phyloP scores from a whole-genome alignment of 2,329 filamentous ascomycete genomes.

The Geosmithia morbida region DNA sequence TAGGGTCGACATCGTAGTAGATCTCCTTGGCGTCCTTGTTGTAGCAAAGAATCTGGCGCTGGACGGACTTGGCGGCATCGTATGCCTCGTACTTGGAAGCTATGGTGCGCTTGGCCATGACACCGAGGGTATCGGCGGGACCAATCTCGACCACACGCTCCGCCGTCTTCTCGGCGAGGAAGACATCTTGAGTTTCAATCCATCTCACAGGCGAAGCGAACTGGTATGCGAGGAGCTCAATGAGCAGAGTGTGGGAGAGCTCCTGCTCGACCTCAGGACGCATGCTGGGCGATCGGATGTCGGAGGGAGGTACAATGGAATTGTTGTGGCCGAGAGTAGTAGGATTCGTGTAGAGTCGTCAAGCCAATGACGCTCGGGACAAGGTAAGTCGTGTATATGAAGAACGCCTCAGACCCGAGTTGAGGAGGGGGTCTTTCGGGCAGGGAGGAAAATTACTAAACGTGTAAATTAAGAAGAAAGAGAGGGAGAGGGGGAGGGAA shows the following conservation, averaged over 20 bases:
- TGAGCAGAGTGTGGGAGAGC: conserved; percentile 92
- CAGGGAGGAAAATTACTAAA: neutral
- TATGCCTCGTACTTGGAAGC: conserved; percentile 98
- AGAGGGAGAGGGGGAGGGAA: neutral
- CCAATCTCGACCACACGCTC: conserved; percentile 97
- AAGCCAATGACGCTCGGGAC: conserved; percentile 2
- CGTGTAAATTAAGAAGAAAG: neutral
- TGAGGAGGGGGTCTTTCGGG: neutral
- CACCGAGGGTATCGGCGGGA: conserved; percentile 89
- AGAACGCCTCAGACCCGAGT: neutral
- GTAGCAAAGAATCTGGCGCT: conserved; percentile 96
- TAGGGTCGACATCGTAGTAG: conserved; percentile 94
- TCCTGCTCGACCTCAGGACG: conserved; percentile 98
- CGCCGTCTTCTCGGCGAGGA: conserved; percentile 87
- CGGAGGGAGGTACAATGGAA: neutral
- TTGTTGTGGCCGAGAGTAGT: neutral
- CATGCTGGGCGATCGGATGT: conserved; percentile 44
- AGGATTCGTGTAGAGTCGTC: neutral
- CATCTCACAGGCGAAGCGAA: conserved; percentile 98
- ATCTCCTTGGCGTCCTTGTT: conserved; percentile 99
- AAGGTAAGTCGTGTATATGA: neutral
- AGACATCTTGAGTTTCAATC: conserved; percentile 99
- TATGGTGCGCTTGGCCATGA: conserved; percentile 92
- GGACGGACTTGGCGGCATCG: conserved; percentile 90
- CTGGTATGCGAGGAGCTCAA: conserved; percentile 97